These are phyloP conservation scores for Apophysomyces variabilis DNA, from an alignment of 371 early-diverging fungal genomes.

Conservation along the genomic window DNA sequence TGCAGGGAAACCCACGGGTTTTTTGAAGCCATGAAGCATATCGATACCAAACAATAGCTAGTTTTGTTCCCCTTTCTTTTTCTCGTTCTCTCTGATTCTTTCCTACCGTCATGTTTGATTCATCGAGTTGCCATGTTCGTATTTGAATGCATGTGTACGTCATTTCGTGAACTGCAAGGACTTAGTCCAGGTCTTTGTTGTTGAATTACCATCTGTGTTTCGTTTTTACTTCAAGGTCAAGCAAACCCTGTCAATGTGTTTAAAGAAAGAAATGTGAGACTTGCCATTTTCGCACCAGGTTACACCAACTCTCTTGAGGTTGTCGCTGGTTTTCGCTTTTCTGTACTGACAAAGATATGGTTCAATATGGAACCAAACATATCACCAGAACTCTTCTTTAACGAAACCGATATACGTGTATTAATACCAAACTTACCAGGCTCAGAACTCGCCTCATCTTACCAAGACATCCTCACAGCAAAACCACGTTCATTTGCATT, in stretches of 20 bases:
- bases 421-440: slow-evolving; percentile 65
- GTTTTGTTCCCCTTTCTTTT: background rate
- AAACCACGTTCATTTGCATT: slow-evolving; percentile 47
- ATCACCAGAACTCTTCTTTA: slow-evolving; percentile 47
- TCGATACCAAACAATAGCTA: background rate
- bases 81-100: background rate
- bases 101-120: background rate
- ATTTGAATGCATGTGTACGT: no score
- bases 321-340: background rate
- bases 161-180: no score
- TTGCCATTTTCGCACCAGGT: background rate
- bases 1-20: slow-evolving; percentile 17
- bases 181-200: no score
- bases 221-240: no score
- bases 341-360: background rate
- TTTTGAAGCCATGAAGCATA: slow-evolving; percentile 13
- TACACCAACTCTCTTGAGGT: background rate
- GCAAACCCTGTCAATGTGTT: no score
- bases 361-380: slow-evolving; percentile 24
- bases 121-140: no score
- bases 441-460: slow-evolving; percentile 4
- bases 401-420: slow-evolving; percentile 67
- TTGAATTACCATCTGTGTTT: no score
- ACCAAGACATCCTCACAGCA: slow-evolving; percentile 25
- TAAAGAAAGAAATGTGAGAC: no score